A percentile compares a stretch with the other conserved stretches of the same genome.
Conservation (phyloP, 352 stramenopile species). For the Phytophthora sansomeana region DNA sequence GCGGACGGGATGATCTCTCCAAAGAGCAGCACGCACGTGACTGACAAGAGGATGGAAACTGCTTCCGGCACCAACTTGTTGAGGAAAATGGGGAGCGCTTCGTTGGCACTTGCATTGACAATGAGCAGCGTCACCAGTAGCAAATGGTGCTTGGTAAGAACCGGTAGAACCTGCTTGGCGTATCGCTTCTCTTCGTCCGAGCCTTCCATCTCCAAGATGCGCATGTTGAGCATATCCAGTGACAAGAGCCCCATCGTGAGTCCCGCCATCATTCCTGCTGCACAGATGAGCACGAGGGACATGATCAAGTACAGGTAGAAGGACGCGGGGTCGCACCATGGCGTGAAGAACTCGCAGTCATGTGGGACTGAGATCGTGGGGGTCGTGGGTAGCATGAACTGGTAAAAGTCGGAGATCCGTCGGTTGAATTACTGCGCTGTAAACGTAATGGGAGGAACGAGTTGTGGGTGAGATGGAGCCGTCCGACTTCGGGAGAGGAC, state of each 20-base stretch:
- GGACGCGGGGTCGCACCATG: slow-evolving; percentile 61
- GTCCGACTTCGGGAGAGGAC: background rate
- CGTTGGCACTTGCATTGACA: slow-evolving; percentile 94
- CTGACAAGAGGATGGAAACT: slow-evolving; percentile 95
- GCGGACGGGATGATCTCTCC: slow-evolving; percentile 97
- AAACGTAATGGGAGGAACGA: background rate
- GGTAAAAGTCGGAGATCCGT: background rate
- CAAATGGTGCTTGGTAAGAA: slow-evolving; percentile 93
- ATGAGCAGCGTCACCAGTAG: slow-evolving; percentile 96
- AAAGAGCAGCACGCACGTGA: slow-evolving; percentile 96
- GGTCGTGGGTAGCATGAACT: background rate
- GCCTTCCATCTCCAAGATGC: slow-evolving; percentile 82
- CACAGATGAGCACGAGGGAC: slow-evolving; percentile 58
- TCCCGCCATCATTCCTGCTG: slow-evolving; percentile 75
- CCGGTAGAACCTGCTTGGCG: slow-evolving; percentile 84
- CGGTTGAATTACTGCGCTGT: background rate
- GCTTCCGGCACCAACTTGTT: slow-evolving; percentile 88
- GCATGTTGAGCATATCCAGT: slow-evolving; percentile 85
- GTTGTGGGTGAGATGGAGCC: background rate
- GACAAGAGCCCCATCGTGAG: slow-evolving; percentile 83
- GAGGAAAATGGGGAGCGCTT: slow-evolving; percentile 95
- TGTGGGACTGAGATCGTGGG: slow-evolving; percentile 11
- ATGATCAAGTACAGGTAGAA: slow-evolving; percentile 70
- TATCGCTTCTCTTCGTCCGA: slow-evolving; percentile 76
- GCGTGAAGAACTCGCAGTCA: slow-evolving; percentile 67